phyloP scores from a whole-genome alignment of 495 filamentous ascomycete genomes.

The Xylaria cubensis region DNA sequence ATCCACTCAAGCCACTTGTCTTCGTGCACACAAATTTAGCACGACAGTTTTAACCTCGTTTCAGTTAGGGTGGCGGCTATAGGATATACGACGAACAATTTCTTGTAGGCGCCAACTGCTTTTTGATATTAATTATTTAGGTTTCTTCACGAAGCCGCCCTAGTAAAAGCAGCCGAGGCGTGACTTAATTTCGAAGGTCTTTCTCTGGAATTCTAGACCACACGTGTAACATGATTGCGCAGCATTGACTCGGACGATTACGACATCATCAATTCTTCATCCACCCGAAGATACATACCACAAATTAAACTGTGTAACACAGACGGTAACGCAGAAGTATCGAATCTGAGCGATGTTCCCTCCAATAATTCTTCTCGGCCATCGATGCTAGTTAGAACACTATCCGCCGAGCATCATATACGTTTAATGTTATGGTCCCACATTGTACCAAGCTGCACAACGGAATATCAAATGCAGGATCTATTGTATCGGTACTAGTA shows the following conservation, averaged over 20 bases:
- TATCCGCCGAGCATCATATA: background rate
- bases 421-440: background rate
- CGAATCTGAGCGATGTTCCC: background rate
- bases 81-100: background rate
- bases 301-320: background rate
- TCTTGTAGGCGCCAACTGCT: background rate
- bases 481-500: background rate
- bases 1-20: background rate
- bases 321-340: background rate
- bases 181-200: background rate
- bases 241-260: background rate
- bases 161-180: background rate
- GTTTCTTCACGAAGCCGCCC: background rate
- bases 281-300: background rate
- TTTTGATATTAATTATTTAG: background rate
- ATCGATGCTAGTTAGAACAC: background rate
- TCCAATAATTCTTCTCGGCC: background rate
- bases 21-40: background rate
- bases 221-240: background rate
- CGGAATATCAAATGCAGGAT: background rate
- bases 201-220: background rate
- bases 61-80: background rate
- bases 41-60: background rate
- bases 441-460: background rate
- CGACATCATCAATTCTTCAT: background rate